Evolutionary conservation across 805 yeast species (phyloP), one percentile per base, ranked within the genome.

Genomic region (Candida sanyiensis): DNA sequence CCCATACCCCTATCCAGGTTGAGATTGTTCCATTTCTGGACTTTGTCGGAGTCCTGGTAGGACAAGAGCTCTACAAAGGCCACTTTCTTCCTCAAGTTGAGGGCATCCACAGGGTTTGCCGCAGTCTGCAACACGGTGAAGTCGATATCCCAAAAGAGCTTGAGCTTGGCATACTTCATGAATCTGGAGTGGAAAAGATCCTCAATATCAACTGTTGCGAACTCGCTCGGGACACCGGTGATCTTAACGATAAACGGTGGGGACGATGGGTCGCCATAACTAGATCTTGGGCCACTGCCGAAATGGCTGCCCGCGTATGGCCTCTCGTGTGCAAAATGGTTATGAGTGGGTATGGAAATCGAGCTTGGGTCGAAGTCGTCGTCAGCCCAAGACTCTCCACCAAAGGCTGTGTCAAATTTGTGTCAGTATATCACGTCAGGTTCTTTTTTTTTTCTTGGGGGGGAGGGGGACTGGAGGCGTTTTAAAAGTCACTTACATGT

Each of bases 181-280:
- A 70, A 80, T 45, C 86, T 67, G 40, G 86, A 75, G 37, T 69
- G 64, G 55, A 83, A 78, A 25, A 83, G 61, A 51, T 81, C 85
- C 37, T 66, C 69, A 16, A 82, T 62, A 37, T 73, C 69, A 37
- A 62, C 62, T 17, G 73, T 68, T 37, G 73, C 67, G 26, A 78
- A 69, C 17, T 68, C 67, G 3, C 73, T 63, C 0, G 88, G 85
- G 26, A 83, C 57, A 44, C 78, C 76, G 6, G 73, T 57, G 38
- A 83, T 66, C 53, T 80, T 82, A 32, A 75, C 74, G 40, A 81
- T 80, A 54, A 67, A 81, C 2, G 89, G 89, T 1, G 84, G 83
- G 0, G 46, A 33, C 21, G 33, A 27, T 12, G 45, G 38, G 15
- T 38, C 39, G 13, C 20, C 26, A 28, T 6, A 12, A 12, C 13